Evolutionary conservation across 495 filamentous ascomycete genomes (phyloP).

Genomic region (Aspergillus homomorphus): DNA sequence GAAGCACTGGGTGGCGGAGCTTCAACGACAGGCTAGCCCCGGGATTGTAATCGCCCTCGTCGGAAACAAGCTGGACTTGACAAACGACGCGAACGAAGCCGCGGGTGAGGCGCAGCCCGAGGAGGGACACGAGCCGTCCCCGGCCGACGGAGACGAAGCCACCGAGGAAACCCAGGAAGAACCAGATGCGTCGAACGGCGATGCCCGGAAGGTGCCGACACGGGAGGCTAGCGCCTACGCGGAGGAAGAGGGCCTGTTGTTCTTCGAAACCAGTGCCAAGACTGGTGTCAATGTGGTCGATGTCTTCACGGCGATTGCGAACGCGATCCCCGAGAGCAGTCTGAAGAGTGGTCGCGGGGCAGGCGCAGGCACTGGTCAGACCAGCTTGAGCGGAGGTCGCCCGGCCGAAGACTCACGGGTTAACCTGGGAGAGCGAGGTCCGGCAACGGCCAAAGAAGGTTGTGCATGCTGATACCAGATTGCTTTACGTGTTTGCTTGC

Average conservation of each 20-base stretch:
- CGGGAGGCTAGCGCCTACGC: constrained; percentile 90
- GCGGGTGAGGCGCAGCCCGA: constrained; percentile 31
- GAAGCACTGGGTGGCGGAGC: constrained; percentile 97
- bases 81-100: constrained; percentile 49
- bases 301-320: constrained; percentile 97
- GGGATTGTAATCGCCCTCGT: constrained; percentile 98
- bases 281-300: constrained; percentile 89
- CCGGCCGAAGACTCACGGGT: constrained; percentile 43
- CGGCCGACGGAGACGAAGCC: constrained; percentile 35
- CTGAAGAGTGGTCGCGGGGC: constrained; percentile 79
- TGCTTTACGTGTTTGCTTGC: constrained; percentile 11
- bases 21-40: constrained; percentile 94
- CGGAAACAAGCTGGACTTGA: constrained; percentile 95
- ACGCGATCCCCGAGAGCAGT: constrained; percentile 92
- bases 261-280: constrained; percentile 98
- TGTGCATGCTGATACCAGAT: constrained; percentile 72
- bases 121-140: constrained; percentile 25
- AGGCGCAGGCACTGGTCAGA: constrained; percentile 56
- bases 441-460: constrained; percentile 73
- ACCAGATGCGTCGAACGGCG: constrained; percentile 59
- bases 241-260: constrained; percentile 87
- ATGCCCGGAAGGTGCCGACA: constrained; percentile 82
- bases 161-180: constrained; percentile 50
- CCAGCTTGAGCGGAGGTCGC: constrained; percentile 36
- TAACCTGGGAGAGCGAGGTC: constrained; percentile 41